Base-by-base conservation (phyloP, 23 red algal species). In the Gracilariopsis chorda region DNA sequence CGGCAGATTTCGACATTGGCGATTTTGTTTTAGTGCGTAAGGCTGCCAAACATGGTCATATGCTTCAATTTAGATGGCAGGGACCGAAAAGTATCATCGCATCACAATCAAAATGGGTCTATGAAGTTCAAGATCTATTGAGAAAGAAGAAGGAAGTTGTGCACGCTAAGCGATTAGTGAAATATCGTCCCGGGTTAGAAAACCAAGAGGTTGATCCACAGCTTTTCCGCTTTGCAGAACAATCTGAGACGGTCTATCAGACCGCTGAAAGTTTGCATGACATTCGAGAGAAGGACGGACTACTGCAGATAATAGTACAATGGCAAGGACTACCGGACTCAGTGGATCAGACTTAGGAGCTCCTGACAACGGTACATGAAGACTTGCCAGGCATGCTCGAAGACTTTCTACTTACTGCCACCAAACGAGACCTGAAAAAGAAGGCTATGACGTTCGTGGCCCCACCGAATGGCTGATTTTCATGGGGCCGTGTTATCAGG, bases 1-100 rank as follows among this genome's bases (percentile, higher is more conserved):
- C 2, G 2, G 4, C 34, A 3, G 14, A 32, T 20, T 77, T 64
- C 11, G 63, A 41, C 2, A 48, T 90, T 29, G 86, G 55, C 7
- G 69, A 78, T 39, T 90, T 56, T 30, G 86, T 90, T 79, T 10
- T 90, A 14, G 49, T 90, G 19, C 51, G 35, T 14, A 42, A 69
- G 40, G 23, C 51, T 27, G 30, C 36, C 16, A 51, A 48, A 1
- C 51, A 35, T 27, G 29, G 52, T 2, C 44, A 72, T n/a, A 88
- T 77, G 48, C 36, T 77, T 0, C 58, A 40, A 21, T 76, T 40
- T 20, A 74, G 29, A 11, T 88, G 83, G 83, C 30, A 19, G 36
- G 83, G 83, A 19, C 83, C 84, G 28, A 11, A 68, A 24, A 42
- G 48, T 2, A 78, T 88, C 48, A 73, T 56, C n/a, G 48, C 20